These are phyloP conservation scores for Fraxinus sp. DNA, from an alignment of 305 asterid species.

Conservation along the genomic window DNA sequence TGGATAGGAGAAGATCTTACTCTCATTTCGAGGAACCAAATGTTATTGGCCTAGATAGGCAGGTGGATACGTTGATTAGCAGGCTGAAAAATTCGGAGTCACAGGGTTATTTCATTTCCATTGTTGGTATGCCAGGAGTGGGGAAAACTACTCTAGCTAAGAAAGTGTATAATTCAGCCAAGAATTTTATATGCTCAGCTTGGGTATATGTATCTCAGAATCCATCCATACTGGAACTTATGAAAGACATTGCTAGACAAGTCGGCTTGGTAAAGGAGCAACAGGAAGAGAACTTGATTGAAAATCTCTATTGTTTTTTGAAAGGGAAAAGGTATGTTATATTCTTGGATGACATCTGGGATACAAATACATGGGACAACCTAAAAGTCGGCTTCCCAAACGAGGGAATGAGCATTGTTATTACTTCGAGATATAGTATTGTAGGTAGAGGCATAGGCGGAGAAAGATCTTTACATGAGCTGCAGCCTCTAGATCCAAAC, in stretches of 20 bases:
- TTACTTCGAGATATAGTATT: background rate
- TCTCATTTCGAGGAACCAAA: background rate
- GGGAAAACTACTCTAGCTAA: background rate
- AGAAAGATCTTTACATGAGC: background rate
- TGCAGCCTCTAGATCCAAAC: background rate
- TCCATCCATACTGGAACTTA: background rate
- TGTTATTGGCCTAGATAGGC: background rate
- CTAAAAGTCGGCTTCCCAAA: background rate
- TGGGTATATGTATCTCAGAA: slow-evolving; percentile 2
- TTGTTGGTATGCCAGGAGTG: slow-evolving; percentile 2
- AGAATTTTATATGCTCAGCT: background rate
- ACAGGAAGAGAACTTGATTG: background rate
- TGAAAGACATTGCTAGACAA: background rate
- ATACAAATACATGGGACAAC: background rate
- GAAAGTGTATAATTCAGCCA: background rate
- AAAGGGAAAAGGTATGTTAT: background rate
- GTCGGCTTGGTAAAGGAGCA: background rate
- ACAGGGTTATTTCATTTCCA: background rate
- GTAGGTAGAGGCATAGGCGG: slow-evolving; percentile 1
- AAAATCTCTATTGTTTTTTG: background rate
- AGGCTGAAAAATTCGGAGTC: background rate
- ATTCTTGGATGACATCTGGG: slow-evolving; percentile 3
- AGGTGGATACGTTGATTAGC: background rate
- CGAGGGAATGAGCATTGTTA: background rate
- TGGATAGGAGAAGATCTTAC: background rate